phyloP scores from a whole-genome alignment of 129 eudicot species.

The Mikania micrantha region DNA sequence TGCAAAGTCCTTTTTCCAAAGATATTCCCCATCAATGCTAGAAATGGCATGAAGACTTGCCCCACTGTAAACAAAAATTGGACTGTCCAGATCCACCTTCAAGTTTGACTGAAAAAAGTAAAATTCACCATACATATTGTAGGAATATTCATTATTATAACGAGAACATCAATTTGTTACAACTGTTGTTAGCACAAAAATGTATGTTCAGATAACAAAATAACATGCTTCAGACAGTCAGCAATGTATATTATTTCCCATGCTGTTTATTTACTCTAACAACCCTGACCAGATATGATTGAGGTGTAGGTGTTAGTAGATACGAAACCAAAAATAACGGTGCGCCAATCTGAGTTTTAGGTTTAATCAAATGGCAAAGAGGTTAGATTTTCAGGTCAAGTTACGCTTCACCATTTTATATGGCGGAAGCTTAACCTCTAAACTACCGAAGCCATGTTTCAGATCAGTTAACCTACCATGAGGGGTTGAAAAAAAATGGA shows the following conservation, averaged over 20 bases:
- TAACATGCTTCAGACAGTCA: neutral
- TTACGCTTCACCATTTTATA: neutral
- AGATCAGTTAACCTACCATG: constrained; percentile 2
- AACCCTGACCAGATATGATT: neutral
- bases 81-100: constrained; percentile 63
- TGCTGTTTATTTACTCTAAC: neutral
- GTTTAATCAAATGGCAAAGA: neutral
- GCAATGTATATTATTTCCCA: neutral
- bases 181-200: neutral
- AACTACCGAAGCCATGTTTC: neutral
- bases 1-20: constrained; percentile 79
- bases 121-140: neutral
- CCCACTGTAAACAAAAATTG: constrained; percentile 61
- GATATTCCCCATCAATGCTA: constrained; percentile 78
- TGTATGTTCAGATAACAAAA: neutral
- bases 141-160: neutral
- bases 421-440: neutral
- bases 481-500: neutral
- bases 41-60: constrained; percentile 79
- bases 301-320: neutral
- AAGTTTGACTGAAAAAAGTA: constrained; percentile 54
- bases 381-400: neutral
- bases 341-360: neutral
- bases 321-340: neutral
- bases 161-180: too few species aligned